Evolutionary conservation across 169 alveolate genomes (phyloP).

Genomic region (Cryptosporidium ryanae): DNA sequence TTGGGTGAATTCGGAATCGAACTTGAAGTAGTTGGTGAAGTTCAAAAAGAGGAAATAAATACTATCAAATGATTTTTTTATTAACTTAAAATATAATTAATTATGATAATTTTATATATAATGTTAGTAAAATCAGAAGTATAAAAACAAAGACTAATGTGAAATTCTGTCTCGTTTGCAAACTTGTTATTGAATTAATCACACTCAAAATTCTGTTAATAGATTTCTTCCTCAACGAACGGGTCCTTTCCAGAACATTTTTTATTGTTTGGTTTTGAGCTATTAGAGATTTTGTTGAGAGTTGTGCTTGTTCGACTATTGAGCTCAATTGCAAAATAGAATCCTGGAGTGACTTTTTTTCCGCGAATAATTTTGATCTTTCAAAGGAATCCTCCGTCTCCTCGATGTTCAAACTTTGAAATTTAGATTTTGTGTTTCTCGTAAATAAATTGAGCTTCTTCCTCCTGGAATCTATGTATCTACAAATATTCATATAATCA

Average conservation of each 20-base stretch:
- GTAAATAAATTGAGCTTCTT: constrained; percentile 11
- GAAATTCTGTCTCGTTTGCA: constrained; percentile 26
- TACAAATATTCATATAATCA: constrained; percentile 42
- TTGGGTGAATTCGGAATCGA: constrained; percentile 4
- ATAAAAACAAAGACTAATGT: not conserved
- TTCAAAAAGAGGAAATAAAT: constrained; percentile 21
- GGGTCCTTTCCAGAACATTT: constrained; percentile 17
- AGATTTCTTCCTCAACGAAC: constrained; percentile 37
- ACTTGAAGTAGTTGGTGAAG: constrained; percentile 11
- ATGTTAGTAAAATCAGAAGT: not conserved
- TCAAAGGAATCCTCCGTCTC: constrained; percentile 1
- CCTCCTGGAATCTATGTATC: constrained; percentile 51
- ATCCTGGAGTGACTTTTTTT: constrained; percentile 26
- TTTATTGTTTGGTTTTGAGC: constrained; percentile 15
- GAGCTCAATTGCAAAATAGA: constrained; percentile 25
- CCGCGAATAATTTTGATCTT: constrained; percentile 24
- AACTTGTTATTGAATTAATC: constrained; percentile 20
- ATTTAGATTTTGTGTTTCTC: not conserved
- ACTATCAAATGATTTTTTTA: not conserved
- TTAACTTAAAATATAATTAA: not conserved
- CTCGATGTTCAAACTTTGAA: constrained; percentile 14
- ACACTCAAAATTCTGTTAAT: constrained; percentile 6
- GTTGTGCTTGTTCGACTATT: constrained; percentile 43
- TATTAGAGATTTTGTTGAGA: constrained; percentile 20
- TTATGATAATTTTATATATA: not conserved